Evolutionary conservation across 2,329 filamentous ascomycete species (phyloP), one percentile per base, ranked within the genome.

Genomic region (Cryphonectria radicalis): DNA sequence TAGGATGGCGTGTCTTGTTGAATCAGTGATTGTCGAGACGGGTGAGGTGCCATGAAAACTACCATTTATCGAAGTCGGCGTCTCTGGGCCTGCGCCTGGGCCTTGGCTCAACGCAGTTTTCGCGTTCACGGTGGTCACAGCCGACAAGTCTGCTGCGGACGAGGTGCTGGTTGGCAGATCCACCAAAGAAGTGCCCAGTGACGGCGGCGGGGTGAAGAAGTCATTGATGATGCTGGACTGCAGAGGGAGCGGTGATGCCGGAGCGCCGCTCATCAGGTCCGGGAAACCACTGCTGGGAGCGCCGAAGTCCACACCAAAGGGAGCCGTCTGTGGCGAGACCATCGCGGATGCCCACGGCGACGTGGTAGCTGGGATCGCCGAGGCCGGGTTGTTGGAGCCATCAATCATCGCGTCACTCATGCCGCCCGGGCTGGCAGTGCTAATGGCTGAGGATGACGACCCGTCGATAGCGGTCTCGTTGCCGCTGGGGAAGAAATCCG

Each of bases 391-490:
- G 80, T 91, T 92, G 53, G 89, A 89, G 72, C 93, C 93, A 80
- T 98, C 94, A 71, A 96, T 86, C 91, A 97, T 94, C 72, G 94
- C 90, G 79, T 98, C 96, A 81, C 93, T 97, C 80, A 95, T 93
- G 66, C 92, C 93, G 79, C 93, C 95, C 78, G 97, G 95, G 81
- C 95, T 98, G 72, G 93, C 93, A 60, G 93, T 97, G 83, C 95
- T 98, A 80, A 98, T 95, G 63, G 94, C 94, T 11, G 96, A 98
- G 22, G 96, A 96, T 19, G 96, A 98, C 14, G 96, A 98, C 72
- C 93, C 94, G 77, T 97, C 95, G 68, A 98, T 89, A 40, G 93
- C 94, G 75, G 91, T 92, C 76, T 97, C 94, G 77, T 92, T 92
- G 69, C 85, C 83, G 70, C 88, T 89, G 76, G 86, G 87, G 79